Percentiles rank a stretch among this genome's conserved stretches.
These are phyloP conservation scores for Biscogniauxia sp. DNA, from an alignment of 2,329 filamentous ascomycete genomes.

Conservation along the genomic window DNA sequence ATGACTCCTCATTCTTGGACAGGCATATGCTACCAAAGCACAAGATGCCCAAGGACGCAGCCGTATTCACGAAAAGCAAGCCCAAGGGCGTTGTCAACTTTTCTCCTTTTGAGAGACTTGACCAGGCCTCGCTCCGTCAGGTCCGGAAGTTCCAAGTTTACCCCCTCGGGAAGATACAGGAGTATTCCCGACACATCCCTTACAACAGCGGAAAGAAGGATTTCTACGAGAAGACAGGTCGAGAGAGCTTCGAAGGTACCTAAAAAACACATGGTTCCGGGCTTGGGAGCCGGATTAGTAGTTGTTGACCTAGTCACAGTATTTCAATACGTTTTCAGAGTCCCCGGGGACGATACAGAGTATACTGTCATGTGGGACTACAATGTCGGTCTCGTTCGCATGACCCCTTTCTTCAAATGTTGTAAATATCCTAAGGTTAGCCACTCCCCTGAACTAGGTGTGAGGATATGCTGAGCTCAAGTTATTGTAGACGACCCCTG, in stretches of 20 bases:
- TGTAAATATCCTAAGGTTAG: constrained; percentile 81
- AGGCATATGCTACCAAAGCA: constrained; percentile 40
- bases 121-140: constrained; percentile 53
- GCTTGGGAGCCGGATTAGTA: not conserved
- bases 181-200: constrained; percentile 74
- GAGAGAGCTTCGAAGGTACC: constrained; percentile 84
- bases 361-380: constrained; percentile 96
- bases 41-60: constrained; percentile 65
- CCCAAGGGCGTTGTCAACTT: constrained; percentile 70
- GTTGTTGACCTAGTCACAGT: constrained; percentile 48
- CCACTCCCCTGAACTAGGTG: constrained; percentile 1
- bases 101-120: constrained; percentile 67
- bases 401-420: constrained; percentile 93
- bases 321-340: constrained; percentile 78
- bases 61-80: constrained; percentile 59
- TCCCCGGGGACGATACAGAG: constrained; percentile 63
- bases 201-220: constrained; percentile 94
- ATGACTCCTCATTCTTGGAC: constrained; percentile 31
- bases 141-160: constrained; percentile 64
- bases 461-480: constrained; percentile 2
- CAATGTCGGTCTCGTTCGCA: constrained; percentile 87
- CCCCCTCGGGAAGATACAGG: constrained; percentile 61
- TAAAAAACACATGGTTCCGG: constrained; percentile 17
- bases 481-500: constrained; percentile 71
- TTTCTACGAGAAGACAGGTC: constrained; percentile 80